Percentiles rank a stretch among this genome's conserved stretches.
phyloP scores from a whole-genome alignment of 768 basidiomycete genomes.

The Mycena leptocephala region DNA sequence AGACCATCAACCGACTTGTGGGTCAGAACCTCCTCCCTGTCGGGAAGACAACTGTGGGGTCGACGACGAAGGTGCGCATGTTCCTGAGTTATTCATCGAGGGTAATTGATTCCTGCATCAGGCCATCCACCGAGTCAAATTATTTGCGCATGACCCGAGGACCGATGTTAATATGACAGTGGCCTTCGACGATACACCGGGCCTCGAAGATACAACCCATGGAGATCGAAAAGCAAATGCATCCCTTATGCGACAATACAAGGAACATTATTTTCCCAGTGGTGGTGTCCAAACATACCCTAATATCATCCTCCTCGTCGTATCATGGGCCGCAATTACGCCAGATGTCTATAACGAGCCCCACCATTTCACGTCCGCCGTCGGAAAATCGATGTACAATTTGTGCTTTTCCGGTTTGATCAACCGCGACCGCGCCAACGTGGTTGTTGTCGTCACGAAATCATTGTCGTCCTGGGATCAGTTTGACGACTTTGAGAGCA shows the following conservation, averaged over 20 bases:
- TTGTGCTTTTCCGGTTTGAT: neutral
- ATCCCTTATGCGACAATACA: neutral
- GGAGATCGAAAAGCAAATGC: neutral
- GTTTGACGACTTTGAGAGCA: neutral
- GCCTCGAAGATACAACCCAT: neutral
- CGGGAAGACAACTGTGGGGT: neutral
- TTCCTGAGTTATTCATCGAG: neutral
- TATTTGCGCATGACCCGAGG: neutral
- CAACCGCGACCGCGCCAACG: neutral
- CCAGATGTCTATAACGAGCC: neutral
- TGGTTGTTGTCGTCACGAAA: constrained; percentile 9
- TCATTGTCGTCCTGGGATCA: neutral
- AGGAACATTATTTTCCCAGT: neutral
- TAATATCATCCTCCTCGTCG: constrained; percentile 7
- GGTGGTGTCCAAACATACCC: neutral
- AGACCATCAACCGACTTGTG: too few relatives aligned
- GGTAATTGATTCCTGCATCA: neutral
- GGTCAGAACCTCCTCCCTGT: too few relatives aligned
- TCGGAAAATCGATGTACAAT: neutral
- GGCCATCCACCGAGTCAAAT: neutral
- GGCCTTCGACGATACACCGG: constrained; percentile 13
- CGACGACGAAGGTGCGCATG: neutral
- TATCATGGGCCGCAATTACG: neutral
- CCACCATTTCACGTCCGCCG: neutral
- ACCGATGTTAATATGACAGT: neutral